phyloP scores from a whole-genome alignment of 179 eudicot species.

The Sideroxylon spinosum region DNA sequence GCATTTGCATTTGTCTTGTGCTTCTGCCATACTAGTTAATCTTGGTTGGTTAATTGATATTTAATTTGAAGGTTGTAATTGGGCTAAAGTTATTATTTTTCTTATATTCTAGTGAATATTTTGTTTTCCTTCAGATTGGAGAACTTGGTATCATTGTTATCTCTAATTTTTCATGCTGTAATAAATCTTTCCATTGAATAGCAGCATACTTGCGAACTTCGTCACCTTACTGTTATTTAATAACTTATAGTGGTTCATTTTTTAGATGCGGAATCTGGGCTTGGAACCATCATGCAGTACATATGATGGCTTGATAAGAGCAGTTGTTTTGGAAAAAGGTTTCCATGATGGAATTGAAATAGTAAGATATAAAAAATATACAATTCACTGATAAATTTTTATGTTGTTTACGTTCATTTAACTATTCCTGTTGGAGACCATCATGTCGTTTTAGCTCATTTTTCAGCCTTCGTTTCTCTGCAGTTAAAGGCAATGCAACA shows the following conservation, averaged over 20 bases:
- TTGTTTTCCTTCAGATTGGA: background rate
- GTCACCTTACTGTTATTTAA: background rate
- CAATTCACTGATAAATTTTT: background rate
- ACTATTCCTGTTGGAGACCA: background rate
- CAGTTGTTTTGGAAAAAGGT: conserved; percentile 43
- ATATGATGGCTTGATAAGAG: conserved; percentile 66
- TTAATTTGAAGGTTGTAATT: background rate
- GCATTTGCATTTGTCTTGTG: background rate
- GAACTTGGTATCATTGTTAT: background rate
- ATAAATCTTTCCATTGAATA: background rate
- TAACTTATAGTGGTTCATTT: conserved; percentile 17
- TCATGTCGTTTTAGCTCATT: background rate
- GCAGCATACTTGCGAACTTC: background rate
- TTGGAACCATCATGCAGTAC: conserved; percentile 56
- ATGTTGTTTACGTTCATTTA: background rate
- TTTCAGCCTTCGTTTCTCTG: conserved; percentile 18
- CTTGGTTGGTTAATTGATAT: background rate
- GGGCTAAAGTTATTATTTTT: background rate
- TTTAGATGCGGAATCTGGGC: conserved; percentile 85
- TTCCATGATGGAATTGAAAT: conserved; percentile 43
- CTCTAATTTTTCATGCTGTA: background rate
- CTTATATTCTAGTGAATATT: background rate
- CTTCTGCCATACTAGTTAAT: background rate
- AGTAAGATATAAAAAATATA: conserved; percentile 36
- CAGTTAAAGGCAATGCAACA: conserved; percentile 66